Evolutionary conservation across 2,329 filamentous ascomycete species (phyloP).

Genomic region (Fusarium sp.): DNA sequence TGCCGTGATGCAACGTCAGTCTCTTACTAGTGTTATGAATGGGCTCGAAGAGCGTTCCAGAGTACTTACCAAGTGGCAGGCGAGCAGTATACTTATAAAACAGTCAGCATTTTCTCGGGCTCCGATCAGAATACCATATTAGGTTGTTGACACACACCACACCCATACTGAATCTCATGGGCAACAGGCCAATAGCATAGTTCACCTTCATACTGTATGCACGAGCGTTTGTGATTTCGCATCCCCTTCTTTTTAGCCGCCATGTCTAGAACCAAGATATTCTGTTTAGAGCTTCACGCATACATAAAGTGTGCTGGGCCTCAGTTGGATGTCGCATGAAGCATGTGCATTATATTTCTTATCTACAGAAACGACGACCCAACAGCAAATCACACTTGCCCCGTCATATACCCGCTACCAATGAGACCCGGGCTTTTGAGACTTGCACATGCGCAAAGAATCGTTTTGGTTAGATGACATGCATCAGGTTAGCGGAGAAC

Average conservation of each 20-base stretch:
- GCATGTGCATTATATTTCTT: neutral
- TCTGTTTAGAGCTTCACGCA: neutral
- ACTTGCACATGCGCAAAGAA: no score
- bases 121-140: no score
- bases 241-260: neutral
- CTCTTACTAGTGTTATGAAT: neutral
- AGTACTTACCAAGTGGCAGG: neutral
- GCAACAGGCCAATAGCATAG: neutral
- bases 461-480: neutral
- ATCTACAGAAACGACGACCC: no score
- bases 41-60: neutral
- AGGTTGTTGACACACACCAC: no score
- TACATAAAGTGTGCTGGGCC: neutral
- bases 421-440: neutral
- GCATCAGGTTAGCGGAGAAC: no score
- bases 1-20: neutral
- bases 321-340: neutral
- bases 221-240: rapidly evolving
- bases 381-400: neutral
- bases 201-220: neutral
- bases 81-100: neutral
- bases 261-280: neutral
- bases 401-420: neutral
- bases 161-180: neutral
- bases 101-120: no score